Base-by-base conservation (phyloP, 2,329 filamentous ascomycete species). In the Colletotrichum tofieldiae region DNA sequence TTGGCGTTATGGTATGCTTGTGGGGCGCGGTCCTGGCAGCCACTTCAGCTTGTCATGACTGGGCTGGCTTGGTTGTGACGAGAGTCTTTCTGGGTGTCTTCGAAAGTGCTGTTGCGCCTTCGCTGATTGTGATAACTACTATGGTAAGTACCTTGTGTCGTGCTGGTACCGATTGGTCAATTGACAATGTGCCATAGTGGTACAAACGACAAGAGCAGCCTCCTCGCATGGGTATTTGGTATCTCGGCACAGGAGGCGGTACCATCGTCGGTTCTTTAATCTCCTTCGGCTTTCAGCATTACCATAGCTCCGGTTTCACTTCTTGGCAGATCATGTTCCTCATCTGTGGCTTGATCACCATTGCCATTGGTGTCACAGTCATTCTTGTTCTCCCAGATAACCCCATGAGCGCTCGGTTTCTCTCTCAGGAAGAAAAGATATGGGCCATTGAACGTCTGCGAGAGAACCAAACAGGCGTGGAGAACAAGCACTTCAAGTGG, bases 381-480 rank as follows among this genome's bases (percentile, higher is more conserved):
- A 92, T 90, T 80, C 89, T 85, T 82, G 84, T 84, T 54, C 84
- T 93, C 14, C 69, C 69, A 14, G 89, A 91, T 77, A 88, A 88
- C 76, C 89, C 91, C 73, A 86, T 92, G 39, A 78, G 84, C 0
- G 86, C 87, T 0, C 86, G 87, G 0, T 71, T 71, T 14, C 66
- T 96, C 39, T 92, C 84, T 5, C 87, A 92, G 49, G 86, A 90
- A 49, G 93, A 96, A 74, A 89, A 90, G 12, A 79, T 90, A 0
- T 85, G 94, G 55, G 92, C 92, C 0, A 84, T 95, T n/a, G 93
- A 94, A 75, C 87, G 93, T 0, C 89, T 96, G 5, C 86, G 93
- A 0, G 86, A 89, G 35, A 96, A 96, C 76, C 90, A 94, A 77
- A 93, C 93, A 72, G 93, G 93, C 0, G 91, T 93, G n/a, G 92